Percentiles rank a stretch among this genome's conserved stretches.
phyloP scores from a whole-genome alignment of 2,329 filamentous ascomycete genomes.

The Xylaria digitata region DNA sequence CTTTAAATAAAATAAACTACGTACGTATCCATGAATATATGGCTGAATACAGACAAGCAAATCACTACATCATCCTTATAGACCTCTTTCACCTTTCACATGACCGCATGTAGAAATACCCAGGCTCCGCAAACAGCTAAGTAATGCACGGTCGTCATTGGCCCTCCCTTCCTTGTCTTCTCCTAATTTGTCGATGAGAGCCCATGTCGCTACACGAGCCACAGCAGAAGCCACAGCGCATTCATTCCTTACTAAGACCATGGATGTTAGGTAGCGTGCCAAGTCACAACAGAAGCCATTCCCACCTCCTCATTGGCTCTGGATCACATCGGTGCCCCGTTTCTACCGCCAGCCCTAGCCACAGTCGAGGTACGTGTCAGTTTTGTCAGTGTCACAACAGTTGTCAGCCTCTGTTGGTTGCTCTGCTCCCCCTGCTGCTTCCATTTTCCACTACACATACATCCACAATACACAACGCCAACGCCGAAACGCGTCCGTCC shows the following conservation, averaged over 20 bases:
- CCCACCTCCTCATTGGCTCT: constrained; percentile 7
- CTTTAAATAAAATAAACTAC: too few species aligned
- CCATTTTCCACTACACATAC: constrained; percentile 22
- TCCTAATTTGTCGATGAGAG: constrained; percentile 23
- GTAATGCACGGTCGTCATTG: constrained; percentile 20
- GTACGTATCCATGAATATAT: too few species aligned
- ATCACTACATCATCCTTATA: too few species aligned
- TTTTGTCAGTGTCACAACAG: constrained; percentile 14
- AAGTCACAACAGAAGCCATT: constrained; percentile 19
- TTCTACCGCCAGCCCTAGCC: constrained; percentile 27
- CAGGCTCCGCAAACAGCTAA: not conserved
- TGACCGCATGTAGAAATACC: not conserved
- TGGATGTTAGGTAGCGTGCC: not conserved
- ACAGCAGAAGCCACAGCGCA: not conserved
- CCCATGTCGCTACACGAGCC: constrained; percentile 17
- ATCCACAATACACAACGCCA: constrained; percentile 29
- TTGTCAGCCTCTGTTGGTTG: constrained; percentile 22
- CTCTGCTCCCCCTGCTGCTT: not conserved
- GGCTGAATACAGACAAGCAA: too few species aligned
- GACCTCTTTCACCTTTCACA: not conserved
- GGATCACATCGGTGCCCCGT: too few species aligned
- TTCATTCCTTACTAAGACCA: not conserved
- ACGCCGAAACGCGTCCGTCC: constrained; percentile 38
- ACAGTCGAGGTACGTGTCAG: constrained; percentile 24
- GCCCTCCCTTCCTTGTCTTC: constrained; percentile 31